These are phyloP conservation scores for Trametes elegans DNA, from an alignment of 768 basidiomycete species.

Conservation along the genomic window DNA sequence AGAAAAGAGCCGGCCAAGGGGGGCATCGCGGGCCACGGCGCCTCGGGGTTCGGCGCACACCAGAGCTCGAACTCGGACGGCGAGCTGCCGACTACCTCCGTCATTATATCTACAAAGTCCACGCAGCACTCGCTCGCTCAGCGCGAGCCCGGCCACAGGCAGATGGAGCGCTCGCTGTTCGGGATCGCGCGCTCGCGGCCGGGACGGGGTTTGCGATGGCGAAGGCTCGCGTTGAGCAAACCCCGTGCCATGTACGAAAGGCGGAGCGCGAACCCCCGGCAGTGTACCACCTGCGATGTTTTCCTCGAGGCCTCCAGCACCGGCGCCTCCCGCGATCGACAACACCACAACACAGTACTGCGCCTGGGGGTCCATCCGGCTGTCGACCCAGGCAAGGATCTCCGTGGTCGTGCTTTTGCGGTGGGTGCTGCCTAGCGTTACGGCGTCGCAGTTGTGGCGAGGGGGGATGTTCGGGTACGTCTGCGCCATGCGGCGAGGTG, in stretches of 20 bases:
- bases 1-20: background rate
- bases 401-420: background rate
- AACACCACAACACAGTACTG: background rate
- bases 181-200: background rate
- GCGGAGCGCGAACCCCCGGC: background rate
- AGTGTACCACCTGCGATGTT: background rate
- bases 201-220: background rate
- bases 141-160: background rate
- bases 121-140: background rate
- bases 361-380: too few relatives aligned
- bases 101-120: background rate
- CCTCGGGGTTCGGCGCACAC: background rate
- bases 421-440: background rate
- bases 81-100: background rate
- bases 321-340: background rate
- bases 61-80: background rate
- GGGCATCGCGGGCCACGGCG: background rate
- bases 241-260: background rate
- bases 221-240: background rate
- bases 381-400: background rate
- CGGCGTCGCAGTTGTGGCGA: too few relatives aligned
- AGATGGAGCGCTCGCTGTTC: background rate
- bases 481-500: too few relatives aligned
- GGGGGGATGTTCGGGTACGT: background rate
- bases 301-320: background rate